Evolutionary conservation across 2,329 filamentous ascomycete genomes (phyloP).

Genomic region (Capronia americana): DNA sequence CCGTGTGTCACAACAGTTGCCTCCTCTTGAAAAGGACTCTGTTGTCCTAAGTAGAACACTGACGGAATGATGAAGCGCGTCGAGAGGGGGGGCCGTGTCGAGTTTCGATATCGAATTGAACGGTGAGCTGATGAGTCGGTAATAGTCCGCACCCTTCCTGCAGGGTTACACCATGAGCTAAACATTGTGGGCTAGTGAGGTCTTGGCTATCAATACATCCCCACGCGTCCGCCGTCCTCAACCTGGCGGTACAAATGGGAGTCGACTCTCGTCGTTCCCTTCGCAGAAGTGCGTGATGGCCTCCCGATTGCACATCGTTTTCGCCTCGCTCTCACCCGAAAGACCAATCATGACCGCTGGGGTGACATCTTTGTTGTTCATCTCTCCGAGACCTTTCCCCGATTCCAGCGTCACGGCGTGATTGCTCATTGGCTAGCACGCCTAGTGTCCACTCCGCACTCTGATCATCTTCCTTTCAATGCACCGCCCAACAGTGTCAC

Average conservation of each 20-base stretch:
- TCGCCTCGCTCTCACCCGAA: neutral
- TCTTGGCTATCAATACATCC: constrained; percentile 7
- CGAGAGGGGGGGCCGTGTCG: neutral
- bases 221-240: constrained; percentile 1
- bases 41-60: neutral
- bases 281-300: neutral
- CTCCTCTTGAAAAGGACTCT: neutral
- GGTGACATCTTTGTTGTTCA: neutral
- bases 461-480: neutral
- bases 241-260: neutral
- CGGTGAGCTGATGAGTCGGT: constrained; percentile 11
- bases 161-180: constrained; percentile 5
- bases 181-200: neutral
- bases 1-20: neutral
- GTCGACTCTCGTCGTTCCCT: neutral
- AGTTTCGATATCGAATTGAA: constrained; percentile 5
- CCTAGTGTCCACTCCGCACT: constrained; percentile 1
- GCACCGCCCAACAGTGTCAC: neutral
- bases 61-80: neutral
- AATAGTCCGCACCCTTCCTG: neutral
- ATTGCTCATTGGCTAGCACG: neutral
- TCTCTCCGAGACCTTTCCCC: neutral
- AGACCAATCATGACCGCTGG: neutral
- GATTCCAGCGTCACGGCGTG: neutral
- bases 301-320: neutral